These are phyloP conservation scores for Teratosphaeria zuluensis DNA, from an alignment of 2,329 filamentous ascomycete species.

Conservation along the genomic window DNA sequence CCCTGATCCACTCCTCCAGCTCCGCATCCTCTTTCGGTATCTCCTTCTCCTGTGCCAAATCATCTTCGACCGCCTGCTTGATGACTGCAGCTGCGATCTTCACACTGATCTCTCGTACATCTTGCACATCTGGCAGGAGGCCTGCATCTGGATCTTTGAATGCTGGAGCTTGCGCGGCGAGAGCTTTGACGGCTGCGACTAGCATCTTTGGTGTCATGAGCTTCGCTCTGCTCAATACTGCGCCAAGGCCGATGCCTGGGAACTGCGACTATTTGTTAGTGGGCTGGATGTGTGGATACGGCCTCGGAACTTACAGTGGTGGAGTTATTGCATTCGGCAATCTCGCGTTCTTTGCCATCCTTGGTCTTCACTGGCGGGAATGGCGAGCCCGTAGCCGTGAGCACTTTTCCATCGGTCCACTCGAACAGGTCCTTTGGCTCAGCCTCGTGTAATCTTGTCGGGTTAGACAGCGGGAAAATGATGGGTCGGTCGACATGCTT, in stretches of 20 bases:
- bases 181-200: slow-evolving; percentile 65
- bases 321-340: slow-evolving; percentile 82
- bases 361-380: slow-evolving; percentile 60
- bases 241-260: slow-evolving; percentile 74
- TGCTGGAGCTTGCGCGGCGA: slow-evolving; percentile 63
- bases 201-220: slow-evolving; percentile 69
- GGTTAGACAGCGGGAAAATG: slow-evolving; percentile 79
- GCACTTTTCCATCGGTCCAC: slow-evolving; percentile 69
- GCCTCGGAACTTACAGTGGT: slow-evolving; percentile 53
- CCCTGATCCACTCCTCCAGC: slow-evolving; percentile 60
- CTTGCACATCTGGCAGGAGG: slow-evolving; percentile 64
- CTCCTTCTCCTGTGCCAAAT: slow-evolving; percentile 51
- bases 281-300: no score
- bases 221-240: slow-evolving; percentile 58
- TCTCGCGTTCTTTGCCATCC: slow-evolving; percentile 44
- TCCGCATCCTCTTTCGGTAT: slow-evolving; percentile 52
- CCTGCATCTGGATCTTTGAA: slow-evolving; percentile 54
- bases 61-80: slow-evolving; percentile 58
- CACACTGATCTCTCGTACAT: slow-evolving; percentile 67
- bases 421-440: slow-evolving; percentile 63
- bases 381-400: slow-evolving; percentile 76
- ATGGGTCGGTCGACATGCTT: slow-evolving; percentile 66
- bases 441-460: slow-evolving; percentile 74
- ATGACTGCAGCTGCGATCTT: slow-evolving; percentile 70
- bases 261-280: slow-evolving; percentile 39